phyloP scores from a whole-genome alignment of 148 eudicot genomes.

The Silene conica region DNA sequence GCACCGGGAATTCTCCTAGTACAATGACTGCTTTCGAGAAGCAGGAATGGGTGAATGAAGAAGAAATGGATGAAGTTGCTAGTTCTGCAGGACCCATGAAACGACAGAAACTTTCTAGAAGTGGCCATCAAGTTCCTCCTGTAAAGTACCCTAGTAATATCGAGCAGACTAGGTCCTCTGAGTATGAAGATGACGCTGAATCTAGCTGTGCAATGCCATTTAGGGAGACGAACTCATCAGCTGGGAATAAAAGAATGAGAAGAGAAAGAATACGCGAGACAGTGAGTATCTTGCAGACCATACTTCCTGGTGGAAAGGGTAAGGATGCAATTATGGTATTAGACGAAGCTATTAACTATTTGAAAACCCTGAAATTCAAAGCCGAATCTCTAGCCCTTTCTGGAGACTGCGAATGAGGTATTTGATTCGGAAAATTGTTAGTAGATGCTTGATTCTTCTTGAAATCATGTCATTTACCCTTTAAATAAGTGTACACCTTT shows the following conservation, averaged over 20 bases:
- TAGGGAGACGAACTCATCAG: conserved; percentile 24
- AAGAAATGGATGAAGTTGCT: conserved; percentile 54
- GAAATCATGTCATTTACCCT: neutral
- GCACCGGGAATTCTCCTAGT: conserved; percentile 92
- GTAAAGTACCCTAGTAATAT: conserved; percentile 33
- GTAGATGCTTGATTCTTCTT: conserved; percentile 11
- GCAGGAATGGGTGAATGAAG: conserved; percentile 39
- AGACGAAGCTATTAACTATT: conserved; percentile 75
- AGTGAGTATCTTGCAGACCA: conserved; percentile 50
- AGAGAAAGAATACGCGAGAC: conserved; percentile 60
- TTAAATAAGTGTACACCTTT: neutral
- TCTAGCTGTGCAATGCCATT: conserved; percentile 43
- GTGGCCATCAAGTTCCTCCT: conserved; percentile 29
- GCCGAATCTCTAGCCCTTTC: conserved; percentile 59
- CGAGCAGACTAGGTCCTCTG: conserved; percentile 26
- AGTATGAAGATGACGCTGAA: conserved; percentile 61
- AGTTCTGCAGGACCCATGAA: conserved; percentile 54
- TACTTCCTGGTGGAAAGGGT: conserved; percentile 60
- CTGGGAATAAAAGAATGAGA: conserved; percentile 41
- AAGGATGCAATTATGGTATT: conserved; percentile 56
- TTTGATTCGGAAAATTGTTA: neutral
- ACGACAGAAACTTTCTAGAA: conserved; percentile 41
- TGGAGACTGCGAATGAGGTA: conserved; percentile 5
- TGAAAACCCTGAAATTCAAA: conserved; percentile 53
- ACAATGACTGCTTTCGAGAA: conserved; percentile 45